These are phyloP conservation scores for Neonectria hederae DNA, from an alignment of 2,329 filamentous ascomycete species.

Conservation along the genomic window DNA sequence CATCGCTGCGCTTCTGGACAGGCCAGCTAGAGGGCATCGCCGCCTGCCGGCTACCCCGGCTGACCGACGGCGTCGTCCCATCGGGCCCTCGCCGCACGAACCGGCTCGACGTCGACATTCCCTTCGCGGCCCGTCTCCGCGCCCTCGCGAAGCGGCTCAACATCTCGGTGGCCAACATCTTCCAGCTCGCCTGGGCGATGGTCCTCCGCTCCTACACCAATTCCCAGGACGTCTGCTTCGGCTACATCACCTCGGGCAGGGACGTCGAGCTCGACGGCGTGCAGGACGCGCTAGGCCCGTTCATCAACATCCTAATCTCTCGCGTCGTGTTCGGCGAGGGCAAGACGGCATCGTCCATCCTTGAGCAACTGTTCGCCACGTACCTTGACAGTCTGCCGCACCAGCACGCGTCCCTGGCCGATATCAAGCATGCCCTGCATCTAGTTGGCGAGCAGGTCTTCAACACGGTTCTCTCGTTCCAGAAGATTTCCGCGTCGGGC, in stretches of 20 bases:
- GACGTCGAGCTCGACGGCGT: constrained; percentile 12
- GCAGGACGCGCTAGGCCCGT: constrained; percentile 5
- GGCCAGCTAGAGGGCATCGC: constrained; percentile 1
- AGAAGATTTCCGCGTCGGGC: not conserved
- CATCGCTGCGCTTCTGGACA: constrained; percentile 8
- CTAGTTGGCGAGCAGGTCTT: not conserved
- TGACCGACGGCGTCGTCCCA: constrained; percentile 2
- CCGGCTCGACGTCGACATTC: not conserved
- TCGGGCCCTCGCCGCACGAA: not conserved
- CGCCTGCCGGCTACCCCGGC: constrained; percentile 6
- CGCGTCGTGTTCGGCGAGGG: not conserved
- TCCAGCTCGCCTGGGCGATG: constrained; percentile 22
- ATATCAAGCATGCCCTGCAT: constrained; percentile 13
- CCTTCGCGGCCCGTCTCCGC: not conserved
- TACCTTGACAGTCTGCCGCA: constrained; percentile 18
- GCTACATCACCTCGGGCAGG: constrained; percentile 8
- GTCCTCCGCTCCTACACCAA: constrained; percentile 20
- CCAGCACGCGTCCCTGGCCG: constrained; percentile 14
- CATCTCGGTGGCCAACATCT: constrained; percentile 13
- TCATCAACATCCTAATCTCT: constrained; percentile 15
- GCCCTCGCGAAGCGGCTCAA: constrained; percentile 1
- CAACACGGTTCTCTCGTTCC: constrained; percentile 8
- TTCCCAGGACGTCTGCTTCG: constrained; percentile 14
- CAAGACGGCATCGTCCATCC: not conserved
- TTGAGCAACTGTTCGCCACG: not conserved